A percentile compares a stretch with the other conserved stretches of the same genome.
Conservation (phyloP, 2,329 filamentous ascomycete species). For the Fusarium nurragi region DNA sequence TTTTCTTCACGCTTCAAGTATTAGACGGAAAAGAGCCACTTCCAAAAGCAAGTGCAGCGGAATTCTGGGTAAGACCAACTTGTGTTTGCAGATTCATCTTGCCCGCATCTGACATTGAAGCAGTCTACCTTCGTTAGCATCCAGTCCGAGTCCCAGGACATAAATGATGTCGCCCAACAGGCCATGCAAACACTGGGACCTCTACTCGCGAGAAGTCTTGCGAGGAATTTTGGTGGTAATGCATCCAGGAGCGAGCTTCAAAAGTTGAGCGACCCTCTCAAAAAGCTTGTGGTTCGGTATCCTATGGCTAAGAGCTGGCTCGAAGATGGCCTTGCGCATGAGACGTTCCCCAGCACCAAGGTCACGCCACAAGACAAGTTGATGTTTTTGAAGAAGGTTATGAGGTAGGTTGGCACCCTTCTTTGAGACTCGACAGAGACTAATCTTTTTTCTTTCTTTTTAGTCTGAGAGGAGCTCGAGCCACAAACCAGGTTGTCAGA, state of each 20-base stretch:
- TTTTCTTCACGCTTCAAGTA: conserved; percentile 76
- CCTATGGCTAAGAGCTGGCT: conserved; percentile 69
- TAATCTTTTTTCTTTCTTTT: not conserved
- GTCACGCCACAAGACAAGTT: conserved; percentile 68
- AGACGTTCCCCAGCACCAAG: conserved; percentile 67
- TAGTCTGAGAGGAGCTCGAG: conserved; percentile 70
- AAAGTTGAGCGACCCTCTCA: conserved; percentile 74
- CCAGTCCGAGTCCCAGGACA: conserved; percentile 53
- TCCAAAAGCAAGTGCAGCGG: conserved; percentile 76
- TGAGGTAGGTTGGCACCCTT: conserved; percentile 56
- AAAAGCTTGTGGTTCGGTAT: conserved; percentile 70
- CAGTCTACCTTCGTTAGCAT: conserved; percentile 64
- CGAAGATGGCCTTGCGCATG: conserved; percentile 64
- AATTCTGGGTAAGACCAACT: conserved; percentile 73
- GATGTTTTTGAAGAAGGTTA: conserved; percentile 72
- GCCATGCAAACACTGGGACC: conserved; percentile 70
- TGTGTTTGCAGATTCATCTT: not conserved
- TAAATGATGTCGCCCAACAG: conserved; percentile 56
- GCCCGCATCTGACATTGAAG: not conserved
- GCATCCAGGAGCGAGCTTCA: conserved; percentile 78
- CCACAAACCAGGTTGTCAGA: conserved; percentile 73
- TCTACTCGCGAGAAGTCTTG: conserved; percentile 65
- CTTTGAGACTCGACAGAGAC: not conserved
- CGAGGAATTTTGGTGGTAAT: conserved; percentile 73
- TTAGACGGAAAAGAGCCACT: conserved; percentile 77